Conservation (phyloP, 768 basidiomycete genomes). For the Multifurca ochricompacta region DNA sequence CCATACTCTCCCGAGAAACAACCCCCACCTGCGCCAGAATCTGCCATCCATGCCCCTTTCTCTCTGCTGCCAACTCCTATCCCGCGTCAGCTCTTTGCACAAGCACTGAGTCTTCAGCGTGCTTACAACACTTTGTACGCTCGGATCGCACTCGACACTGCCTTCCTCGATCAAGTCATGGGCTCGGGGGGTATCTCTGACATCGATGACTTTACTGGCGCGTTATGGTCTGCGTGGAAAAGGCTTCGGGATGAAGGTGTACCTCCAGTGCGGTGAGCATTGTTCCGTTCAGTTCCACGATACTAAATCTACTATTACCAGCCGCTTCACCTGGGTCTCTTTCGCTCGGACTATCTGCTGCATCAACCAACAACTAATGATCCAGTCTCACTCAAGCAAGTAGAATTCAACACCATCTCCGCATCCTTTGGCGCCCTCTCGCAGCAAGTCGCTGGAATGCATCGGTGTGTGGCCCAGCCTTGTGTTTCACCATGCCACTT, state of each 20-base stretch:
- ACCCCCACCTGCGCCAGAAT: slow-evolving; percentile 47
- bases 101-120: slow-evolving; percentile 59
- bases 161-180: slow-evolving; percentile 80
- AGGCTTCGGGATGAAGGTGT: slow-evolving; percentile 55
- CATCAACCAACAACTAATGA: slow-evolving; percentile 41
- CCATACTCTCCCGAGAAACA: slow-evolving; percentile 27
- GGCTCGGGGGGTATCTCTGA: slow-evolving; percentile 70
- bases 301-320: slow-evolving; percentile 30
- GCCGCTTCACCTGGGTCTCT: slow-evolving; percentile 83
- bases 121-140: slow-evolving; percentile 84
- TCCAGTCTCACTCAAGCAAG: slow-evolving; percentile 67
- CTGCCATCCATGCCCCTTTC: slow-evolving; percentile 87
- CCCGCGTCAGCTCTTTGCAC: slow-evolving; percentile 61
- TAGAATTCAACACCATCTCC: slow-evolving; percentile 97
- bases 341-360: slow-evolving; percentile 90
- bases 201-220: slow-evolving; percentile 81
- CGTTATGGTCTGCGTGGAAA: slow-evolving; percentile 85
- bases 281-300: neutral
- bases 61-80: slow-evolving; percentile 84
- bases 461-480: slow-evolving; percentile 47
- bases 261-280: slow-evolving; percentile 38
- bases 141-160: slow-evolving; percentile 66
- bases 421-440: slow-evolving; percentile 83
- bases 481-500: neutral
- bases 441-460: slow-evolving; percentile 57